phyloP scores from a whole-genome alignment of 768 basidiomycete genomes.

The Fomitopsis pulvina region DNA sequence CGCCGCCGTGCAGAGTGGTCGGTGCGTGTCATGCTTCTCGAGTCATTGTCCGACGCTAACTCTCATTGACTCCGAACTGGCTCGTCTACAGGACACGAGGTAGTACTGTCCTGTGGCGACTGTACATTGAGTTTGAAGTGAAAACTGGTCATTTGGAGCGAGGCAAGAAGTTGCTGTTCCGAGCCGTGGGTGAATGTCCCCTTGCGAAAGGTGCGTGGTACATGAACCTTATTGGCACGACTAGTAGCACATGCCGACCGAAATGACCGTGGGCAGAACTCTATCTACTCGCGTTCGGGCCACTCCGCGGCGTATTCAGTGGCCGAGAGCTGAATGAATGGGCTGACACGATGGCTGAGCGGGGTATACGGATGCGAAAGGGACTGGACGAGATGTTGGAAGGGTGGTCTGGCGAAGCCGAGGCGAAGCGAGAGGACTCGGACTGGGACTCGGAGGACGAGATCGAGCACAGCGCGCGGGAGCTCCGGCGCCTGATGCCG shows the following conservation, averaged over 20 bases:
- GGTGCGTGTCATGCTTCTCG: constrained; percentile 36
- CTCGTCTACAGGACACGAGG: constrained; percentile 45
- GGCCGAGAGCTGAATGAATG: constrained; percentile 51
- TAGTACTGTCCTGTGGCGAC: constrained; percentile 64
- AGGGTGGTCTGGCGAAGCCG: constrained; percentile 26
- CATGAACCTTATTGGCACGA: background rate
- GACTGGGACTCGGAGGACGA: constrained; percentile 29
- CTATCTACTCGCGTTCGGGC: constrained; percentile 73
- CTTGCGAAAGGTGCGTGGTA: constrained; percentile 54
- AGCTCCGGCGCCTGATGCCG: constrained; percentile 56
- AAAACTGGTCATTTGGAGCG: constrained; percentile 46
- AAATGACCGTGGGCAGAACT: constrained; percentile 40
- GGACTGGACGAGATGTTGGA: constrained; percentile 55
- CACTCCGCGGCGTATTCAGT: constrained; percentile 57
- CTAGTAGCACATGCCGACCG: background rate
- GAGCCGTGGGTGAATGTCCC: constrained; percentile 71
- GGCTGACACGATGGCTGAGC: constrained; percentile 72
- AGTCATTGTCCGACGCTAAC: background rate
- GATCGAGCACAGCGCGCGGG: constrained; percentile 53
- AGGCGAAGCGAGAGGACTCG: constrained; percentile 1
- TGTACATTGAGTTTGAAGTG: constrained; percentile 77
- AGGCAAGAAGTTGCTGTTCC: constrained; percentile 69
- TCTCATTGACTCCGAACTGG: constrained; percentile 4
- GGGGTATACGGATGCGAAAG: constrained; percentile 56
- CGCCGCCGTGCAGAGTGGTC: constrained; percentile 56